These are phyloP conservation scores for Penicillium parvum DNA, from an alignment of 495 filamentous ascomycete species.

Conservation along the genomic window DNA sequence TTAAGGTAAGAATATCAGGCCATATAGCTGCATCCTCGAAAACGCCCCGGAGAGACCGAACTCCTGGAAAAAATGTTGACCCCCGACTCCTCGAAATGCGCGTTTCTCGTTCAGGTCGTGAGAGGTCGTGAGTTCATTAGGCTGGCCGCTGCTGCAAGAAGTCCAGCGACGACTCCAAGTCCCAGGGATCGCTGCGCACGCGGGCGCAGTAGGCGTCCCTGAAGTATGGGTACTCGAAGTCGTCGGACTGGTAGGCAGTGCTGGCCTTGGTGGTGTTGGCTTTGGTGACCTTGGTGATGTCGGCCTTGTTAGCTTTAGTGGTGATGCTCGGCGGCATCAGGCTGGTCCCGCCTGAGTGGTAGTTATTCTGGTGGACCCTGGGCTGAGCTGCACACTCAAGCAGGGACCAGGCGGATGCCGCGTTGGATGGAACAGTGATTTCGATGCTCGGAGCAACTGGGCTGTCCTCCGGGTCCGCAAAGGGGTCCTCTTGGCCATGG, in stretches of 20 bases:
- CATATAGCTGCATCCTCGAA: no score
- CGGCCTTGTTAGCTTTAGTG: no score
- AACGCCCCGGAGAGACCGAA: no score
- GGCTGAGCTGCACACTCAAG: no score
- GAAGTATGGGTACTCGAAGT: constrained; percentile 1
- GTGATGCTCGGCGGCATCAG: no score
- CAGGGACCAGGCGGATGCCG: constrained; percentile 22
- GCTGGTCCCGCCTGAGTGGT: no score
- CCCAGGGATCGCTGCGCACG: constrained; percentile 60
- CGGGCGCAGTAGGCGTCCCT: constrained; percentile 10
- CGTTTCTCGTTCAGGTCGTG: neutral
- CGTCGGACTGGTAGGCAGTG: neutral
- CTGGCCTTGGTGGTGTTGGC: constrained; percentile 15
- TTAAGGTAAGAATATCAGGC: no score
- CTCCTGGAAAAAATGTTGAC: no score
- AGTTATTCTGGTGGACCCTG: no score
- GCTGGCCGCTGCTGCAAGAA: neutral
- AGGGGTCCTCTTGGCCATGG: neutral
- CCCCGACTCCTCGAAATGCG: no score
- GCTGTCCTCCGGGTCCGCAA: constrained; percentile 7
- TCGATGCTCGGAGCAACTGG: constrained; percentile 7
- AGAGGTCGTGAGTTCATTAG: neutral
- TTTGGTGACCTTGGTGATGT: no score
- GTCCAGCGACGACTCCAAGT: constrained; percentile 50
- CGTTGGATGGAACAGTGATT: constrained; percentile 10